Conservation (phyloP, 1,139 yeast genomes). For the Debaryomyces sp. region DNA sequence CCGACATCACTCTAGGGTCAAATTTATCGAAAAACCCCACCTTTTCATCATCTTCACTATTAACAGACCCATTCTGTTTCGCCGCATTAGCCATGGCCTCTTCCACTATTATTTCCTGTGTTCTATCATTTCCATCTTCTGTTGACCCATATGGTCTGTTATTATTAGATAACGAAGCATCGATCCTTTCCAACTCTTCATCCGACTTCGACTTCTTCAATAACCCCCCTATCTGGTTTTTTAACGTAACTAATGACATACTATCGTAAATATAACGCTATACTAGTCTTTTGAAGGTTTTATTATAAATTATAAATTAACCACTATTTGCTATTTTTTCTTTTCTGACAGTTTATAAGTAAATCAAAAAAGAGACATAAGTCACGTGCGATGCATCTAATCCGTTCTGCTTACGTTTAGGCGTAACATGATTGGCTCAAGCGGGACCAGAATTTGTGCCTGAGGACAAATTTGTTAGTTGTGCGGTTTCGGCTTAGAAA, state of each 20-base stretch:
- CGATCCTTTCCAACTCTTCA: slow-evolving; percentile 38
- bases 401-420: slow-evolving; percentile 3
- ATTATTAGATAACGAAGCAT: slow-evolving; percentile 36
- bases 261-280: background rate
- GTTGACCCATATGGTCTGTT: slow-evolving; percentile 45
- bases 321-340: background rate
- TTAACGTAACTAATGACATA: slow-evolving; percentile 45
- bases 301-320: background rate
- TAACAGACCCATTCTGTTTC: slow-evolving; percentile 20
- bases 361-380: background rate
- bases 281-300: background rate
- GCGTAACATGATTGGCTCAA: background rate
- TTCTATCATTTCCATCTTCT: slow-evolving; percentile 37
- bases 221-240: slow-evolving; percentile 35
- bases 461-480: background rate
- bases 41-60: slow-evolving; percentile 25
- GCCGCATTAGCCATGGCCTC: slow-evolving; percentile 39
- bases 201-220: slow-evolving; percentile 26
- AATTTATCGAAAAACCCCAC: slow-evolving; percentile 43
- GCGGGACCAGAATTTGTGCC: background rate
- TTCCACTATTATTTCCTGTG: slow-evolving; percentile 40
- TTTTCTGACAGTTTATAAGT: background rate
- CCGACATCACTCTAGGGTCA: slow-evolving; percentile 80
- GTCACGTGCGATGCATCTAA: background rate
- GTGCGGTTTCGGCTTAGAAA: background rate